Evolutionary conservation across 2,329 filamentous ascomycete genomes (phyloP), one percentile per base, ranked within the genome.

Genomic region (Clarireedia homoeocarpa): DNA sequence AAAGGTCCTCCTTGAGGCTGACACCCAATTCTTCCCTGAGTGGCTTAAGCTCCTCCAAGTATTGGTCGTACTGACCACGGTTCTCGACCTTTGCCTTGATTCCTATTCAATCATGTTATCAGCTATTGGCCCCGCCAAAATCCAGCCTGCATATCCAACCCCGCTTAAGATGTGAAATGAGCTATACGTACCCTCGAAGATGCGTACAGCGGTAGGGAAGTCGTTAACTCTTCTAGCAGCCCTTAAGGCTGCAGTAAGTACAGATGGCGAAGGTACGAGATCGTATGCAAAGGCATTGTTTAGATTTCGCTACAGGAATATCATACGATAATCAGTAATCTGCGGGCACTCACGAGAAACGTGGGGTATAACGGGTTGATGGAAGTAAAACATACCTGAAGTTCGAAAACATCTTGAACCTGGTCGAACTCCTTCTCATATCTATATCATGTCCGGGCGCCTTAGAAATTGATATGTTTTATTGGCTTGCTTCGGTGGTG

Each of bases 211-310:
- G 64, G 94, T 99, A 65, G 94, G 94, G 80, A 86, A 97, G 81
- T 99, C 94, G 76, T 99, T 96, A 72, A 99, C 94, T 74, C 94
- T 84, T 74, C 94, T 83, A 66, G 94, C 94, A 68, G 94, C 94
- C 77, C 87, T 91, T 69, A 99, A 84, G 63, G 94, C 94, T 69
- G 94, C 91, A 69, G 83, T 84, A 74, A 96, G 83, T 72, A 99
- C 94, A 66, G 89, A 84, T 63, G 92, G 85, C 46, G 92, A 94
- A 71, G 95, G 94, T 65, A 99, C 94, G 70, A 99, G 87, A 85
- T 99, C 94, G 86, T 99, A 99, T 72, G 94, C 94, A 78, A 99
- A 99, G 73, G 91, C 92, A 80, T 99, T 99, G 86, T 99, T 99
- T 71, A 96, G 82, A 80, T 96, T 96, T 75, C 91, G 89, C 83